Conservation (phyloP, 345 rosid genomes). For the Boechera stricta region DNA sequence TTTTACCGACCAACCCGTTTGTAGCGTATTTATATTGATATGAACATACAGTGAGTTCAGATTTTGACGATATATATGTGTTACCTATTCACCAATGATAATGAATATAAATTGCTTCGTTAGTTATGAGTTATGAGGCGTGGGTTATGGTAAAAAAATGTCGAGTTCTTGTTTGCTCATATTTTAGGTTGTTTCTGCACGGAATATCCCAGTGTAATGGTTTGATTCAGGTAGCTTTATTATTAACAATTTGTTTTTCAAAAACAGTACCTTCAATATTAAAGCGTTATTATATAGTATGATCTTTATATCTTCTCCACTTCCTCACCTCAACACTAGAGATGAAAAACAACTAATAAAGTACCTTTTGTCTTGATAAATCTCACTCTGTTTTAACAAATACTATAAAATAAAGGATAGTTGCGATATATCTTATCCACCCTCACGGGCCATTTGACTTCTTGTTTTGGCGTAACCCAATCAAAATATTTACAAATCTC, state of each 20-base stretch:
- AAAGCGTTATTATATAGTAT: not conserved
- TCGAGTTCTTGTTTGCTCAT: constrained; percentile 3
- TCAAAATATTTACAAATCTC: constrained; percentile 15
- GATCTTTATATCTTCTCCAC: constrained; percentile 4
- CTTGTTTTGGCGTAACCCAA: constrained; percentile 8
- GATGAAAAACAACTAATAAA: constrained; percentile 6
- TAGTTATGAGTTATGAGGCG: not conserved
- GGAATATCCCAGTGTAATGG: not conserved
- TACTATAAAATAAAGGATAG: constrained; percentile 2
- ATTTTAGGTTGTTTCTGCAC: not conserved
- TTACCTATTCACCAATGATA: too few relatives aligned
- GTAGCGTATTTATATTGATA: too few relatives aligned
- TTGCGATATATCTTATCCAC: not conserved
- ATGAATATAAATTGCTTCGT: too few relatives aligned
- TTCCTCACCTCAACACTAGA: constrained; percentile 5
- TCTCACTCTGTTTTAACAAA: constrained; percentile 4
- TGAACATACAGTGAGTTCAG: too few relatives aligned
- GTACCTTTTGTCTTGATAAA: constrained; percentile 6
- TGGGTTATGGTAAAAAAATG: not conserved
- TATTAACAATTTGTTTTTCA: not conserved
- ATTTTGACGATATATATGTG: too few relatives aligned
- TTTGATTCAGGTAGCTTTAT: not conserved
- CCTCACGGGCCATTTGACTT: constrained; percentile 36
- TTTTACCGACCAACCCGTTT: too few relatives aligned
- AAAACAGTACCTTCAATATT: not conserved